Percentiles rank a stretch among this genome's conserved stretches.
These are phyloP conservation scores for Trapa bicornis DNA, from an alignment of 345 rosid genomes.

Conservation along the genomic window DNA sequence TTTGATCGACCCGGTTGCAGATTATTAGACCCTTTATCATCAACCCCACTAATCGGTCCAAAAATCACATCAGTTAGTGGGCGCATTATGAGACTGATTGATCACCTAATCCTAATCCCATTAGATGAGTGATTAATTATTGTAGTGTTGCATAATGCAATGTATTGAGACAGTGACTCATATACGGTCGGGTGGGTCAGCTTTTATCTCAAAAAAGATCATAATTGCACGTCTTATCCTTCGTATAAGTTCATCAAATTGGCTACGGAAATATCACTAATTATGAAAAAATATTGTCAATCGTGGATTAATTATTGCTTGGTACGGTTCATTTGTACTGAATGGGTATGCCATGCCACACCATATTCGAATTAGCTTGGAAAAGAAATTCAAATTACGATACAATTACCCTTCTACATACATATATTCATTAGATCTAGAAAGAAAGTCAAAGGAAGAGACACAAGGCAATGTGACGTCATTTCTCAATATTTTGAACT, in stretches of 20 bases:
- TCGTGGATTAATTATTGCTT: not conserved
- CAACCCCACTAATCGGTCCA: not conserved
- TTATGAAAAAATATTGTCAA: not conserved
- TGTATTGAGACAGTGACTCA: conserved; percentile 3
- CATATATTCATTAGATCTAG: too few species aligned
- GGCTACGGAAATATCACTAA: not conserved
- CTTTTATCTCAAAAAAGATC: not conserved
- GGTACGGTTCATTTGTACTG: conserved; percentile 1
- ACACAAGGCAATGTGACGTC: too few species aligned
- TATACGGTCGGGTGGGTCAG: too few species aligned
- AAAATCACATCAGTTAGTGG: conserved; percentile 2
- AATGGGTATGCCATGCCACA: not conserved
- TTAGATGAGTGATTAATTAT: conserved; percentile 1
- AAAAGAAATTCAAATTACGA: too few species aligned
- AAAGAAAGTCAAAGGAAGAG: too few species aligned
- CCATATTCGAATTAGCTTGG: too few species aligned
- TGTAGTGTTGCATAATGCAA: too few species aligned
- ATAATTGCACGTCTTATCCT: not conserved
- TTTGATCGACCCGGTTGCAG: not conserved
- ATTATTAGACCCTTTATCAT: not conserved
- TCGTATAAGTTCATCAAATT: not conserved
- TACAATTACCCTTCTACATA: too few species aligned
- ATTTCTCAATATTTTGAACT: too few species aligned
- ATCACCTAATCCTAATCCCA: conserved; percentile 7
- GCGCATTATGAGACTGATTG: conserved; percentile 2